phyloP scores from a whole-genome alignment of 108 stramenopile species.

The Cylindrotheca fusiformis region DNA sequence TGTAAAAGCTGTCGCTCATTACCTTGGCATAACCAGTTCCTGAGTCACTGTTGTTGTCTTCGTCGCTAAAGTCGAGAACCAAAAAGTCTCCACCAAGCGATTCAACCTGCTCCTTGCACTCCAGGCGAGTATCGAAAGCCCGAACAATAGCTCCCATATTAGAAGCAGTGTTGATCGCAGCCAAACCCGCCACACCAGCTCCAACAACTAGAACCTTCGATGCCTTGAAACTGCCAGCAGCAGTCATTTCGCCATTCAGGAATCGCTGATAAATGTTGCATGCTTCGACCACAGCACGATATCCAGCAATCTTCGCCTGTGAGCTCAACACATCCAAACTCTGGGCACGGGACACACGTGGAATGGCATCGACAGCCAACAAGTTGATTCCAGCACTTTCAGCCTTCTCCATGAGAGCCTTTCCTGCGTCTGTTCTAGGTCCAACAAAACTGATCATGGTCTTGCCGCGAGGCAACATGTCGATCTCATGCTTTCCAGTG shows the following conservation, averaged over 20 bases:
- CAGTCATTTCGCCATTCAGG: slow-evolving; percentile 85
- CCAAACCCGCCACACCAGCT: slow-evolving; percentile 88
- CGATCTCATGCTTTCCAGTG: slow-evolving; percentile 53
- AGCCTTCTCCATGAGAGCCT: slow-evolving; percentile 57
- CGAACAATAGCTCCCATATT: slow-evolving; percentile 88
- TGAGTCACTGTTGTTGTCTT: slow-evolving; percentile 57
- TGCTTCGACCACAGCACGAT: slow-evolving; percentile 88
- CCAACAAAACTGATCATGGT: slow-evolving; percentile 64
- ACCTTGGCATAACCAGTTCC: slow-evolving; percentile 87
- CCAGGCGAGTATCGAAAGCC: slow-evolving; percentile 87
- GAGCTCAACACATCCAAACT: slow-evolving; percentile 77
- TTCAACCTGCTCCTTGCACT: slow-evolving; percentile 89
- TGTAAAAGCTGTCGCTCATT: slow-evolving; percentile 79
- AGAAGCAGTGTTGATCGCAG: slow-evolving; percentile 82
- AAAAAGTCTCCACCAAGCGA: slow-evolving; percentile 85
- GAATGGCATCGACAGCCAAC: slow-evolving; percentile 63
- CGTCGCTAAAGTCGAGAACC: slow-evolving; percentile 53
- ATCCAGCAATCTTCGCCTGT: slow-evolving; percentile 91
- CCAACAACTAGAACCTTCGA: slow-evolving; percentile 88
- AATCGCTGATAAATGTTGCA: slow-evolving; percentile 75
- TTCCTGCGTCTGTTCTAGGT: slow-evolving; percentile 52
- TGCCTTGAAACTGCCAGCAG: slow-evolving; percentile 82
- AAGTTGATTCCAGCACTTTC: slow-evolving; percentile 35
- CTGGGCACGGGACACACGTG: slow-evolving; percentile 82
- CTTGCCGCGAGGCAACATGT: slow-evolving; percentile 58